A percentile compares a stretch with the other conserved stretches of the same genome.
These are phyloP conservation scores for Pseudocercospora macadamiae DNA, from an alignment of 2,329 filamentous ascomycete genomes.

Conservation along the genomic window DNA sequence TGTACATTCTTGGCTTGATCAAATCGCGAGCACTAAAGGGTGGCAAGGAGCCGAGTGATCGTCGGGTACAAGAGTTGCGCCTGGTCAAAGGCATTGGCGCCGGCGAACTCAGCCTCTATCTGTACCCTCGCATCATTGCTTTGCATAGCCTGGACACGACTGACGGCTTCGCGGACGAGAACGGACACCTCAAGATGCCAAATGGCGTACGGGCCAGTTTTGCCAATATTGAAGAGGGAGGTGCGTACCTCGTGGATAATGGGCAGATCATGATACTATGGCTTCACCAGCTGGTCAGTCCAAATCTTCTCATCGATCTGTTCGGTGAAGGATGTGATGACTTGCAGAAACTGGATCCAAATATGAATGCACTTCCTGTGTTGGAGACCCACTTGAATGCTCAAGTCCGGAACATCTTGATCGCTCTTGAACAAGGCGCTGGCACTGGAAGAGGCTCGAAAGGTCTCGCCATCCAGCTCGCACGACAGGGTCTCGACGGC, in stretches of 20 bases:
- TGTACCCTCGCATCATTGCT: constrained; percentile 92
- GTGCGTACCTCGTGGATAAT: constrained; percentile 93
- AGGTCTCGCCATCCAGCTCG: constrained; percentile 84
- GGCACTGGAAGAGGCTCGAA: constrained; percentile 53
- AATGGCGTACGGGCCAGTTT: constrained; percentile 80
- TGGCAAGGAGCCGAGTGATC: constrained; percentile 86
- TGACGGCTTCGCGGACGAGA: constrained; percentile 92
- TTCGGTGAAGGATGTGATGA: constrained; percentile 76
- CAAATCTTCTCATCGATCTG: constrained; percentile 85
- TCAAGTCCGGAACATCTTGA: constrained; percentile 89
- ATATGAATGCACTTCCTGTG: constrained; percentile 76
- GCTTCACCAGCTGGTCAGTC: constrained; percentile 90
- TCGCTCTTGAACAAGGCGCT: constrained; percentile 77
- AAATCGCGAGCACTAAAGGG: constrained; percentile 93
- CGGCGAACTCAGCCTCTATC: constrained; percentile 82
- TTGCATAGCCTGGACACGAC: constrained; percentile 85
- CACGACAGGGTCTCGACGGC: constrained; percentile 88
- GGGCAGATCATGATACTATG: constrained; percentile 90
- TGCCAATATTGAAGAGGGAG: constrained; percentile 84
- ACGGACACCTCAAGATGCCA: constrained; percentile 84
- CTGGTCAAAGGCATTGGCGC: constrained; percentile 87
- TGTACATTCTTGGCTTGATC: constrained; percentile 89
- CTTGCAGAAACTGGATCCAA: constrained; percentile 78
- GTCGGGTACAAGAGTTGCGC: constrained; percentile 86
- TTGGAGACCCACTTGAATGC: constrained; percentile 91